phyloP scores from a whole-genome alignment of 1,284 basidiomycete genomes.

The Somion occarium region DNA sequence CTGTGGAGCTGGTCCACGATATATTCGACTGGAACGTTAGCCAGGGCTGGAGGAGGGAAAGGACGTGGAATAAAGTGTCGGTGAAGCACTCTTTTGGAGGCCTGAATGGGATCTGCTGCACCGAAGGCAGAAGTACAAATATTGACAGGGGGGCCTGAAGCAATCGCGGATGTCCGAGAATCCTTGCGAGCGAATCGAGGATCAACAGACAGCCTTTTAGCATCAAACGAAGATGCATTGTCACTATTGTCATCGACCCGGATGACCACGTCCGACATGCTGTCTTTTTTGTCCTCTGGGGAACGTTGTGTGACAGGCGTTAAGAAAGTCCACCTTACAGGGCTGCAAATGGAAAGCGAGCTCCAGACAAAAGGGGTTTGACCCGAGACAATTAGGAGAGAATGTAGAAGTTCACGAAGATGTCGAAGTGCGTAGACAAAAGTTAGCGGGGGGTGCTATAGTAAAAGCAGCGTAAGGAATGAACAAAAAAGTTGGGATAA shows the following conservation, averaged over 20 bases:
- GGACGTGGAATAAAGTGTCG: constrained; percentile 42
- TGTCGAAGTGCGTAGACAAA: background rate
- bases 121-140: constrained; percentile 2
- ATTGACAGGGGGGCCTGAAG: background rate
- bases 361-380: constrained; percentile 5
- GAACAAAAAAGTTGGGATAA: constrained; percentile 1
- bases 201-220: constrained; percentile 1
- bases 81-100: constrained; percentile 28
- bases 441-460: constrained; percentile 2
- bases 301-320: background rate
- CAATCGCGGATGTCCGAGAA: background rate
- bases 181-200: background rate
- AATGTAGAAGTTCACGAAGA: constrained; percentile 1
- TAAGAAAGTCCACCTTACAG: background rate
- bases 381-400: constrained; percentile 1
- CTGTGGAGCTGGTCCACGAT: constrained; percentile 63
- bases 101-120: constrained; percentile 9
- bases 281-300: constrained; percentile 6
- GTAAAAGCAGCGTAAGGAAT: constrained; percentile 1
- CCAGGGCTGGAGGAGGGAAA: constrained; percentile 59
- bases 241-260: constrained; percentile 5
- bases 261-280: constrained; percentile 3
- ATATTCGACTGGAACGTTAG: constrained; percentile 63
- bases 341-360: constrained; percentile 3
- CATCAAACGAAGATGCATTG: background rate